These are phyloP conservation scores for Lepiota subincarnata DNA, from an alignment of 768 basidiomycete species.

Conservation along the genomic window DNA sequence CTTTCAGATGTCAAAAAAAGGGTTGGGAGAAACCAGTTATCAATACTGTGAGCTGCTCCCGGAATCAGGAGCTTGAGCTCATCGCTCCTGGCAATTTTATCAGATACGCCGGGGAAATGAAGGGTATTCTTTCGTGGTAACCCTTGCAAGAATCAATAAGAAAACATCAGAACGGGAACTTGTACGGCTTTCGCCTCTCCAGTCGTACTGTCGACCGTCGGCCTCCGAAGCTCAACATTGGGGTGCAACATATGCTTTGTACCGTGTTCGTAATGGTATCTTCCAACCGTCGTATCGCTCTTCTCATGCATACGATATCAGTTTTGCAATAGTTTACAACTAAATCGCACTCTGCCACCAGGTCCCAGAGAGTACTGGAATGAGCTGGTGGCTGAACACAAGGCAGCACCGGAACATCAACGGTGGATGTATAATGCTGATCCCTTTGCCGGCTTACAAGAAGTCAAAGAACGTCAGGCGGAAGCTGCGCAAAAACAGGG, in stretches of 20 bases:
- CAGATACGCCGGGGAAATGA: slow-evolving; percentile 42
- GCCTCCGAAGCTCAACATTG: slow-evolving; percentile 85
- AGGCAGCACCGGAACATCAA: slow-evolving; percentile 59
- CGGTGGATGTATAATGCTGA: slow-evolving; percentile 88
- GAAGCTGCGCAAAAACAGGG: slow-evolving; percentile 48
- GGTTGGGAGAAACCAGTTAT: slow-evolving; percentile 85
- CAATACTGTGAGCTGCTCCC: slow-evolving; percentile 54
- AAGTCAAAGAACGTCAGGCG: slow-evolving; percentile 62
- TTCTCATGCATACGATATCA: slow-evolving; percentile 31
- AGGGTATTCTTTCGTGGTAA: slow-evolving; percentile 64
- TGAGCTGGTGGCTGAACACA: slow-evolving; percentile 67
- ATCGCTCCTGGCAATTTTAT: slow-evolving; percentile 1
- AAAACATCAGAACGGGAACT: slow-evolving; percentile 67
- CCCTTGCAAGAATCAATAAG: slow-evolving; percentile 62
- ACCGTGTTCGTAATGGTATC: slow-evolving; percentile 60
- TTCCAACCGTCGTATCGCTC: slow-evolving; percentile 13
- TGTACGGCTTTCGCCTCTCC: slow-evolving; percentile 71
- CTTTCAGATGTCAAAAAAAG: slow-evolving; percentile 73
- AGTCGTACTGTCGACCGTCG: slow-evolving; percentile 61
- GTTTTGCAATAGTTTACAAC: slow-evolving; percentile 73
- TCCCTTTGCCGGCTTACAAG: slow-evolving; percentile 72
- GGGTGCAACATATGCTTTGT: slow-evolving; percentile 84
- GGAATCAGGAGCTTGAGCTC: slow-evolving; percentile 8
- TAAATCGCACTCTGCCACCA: slow-evolving; percentile 75
- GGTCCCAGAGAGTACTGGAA: slow-evolving; percentile 89